Conservation (phyloP, 2,329 filamentous ascomycete genomes). For the Blastomyces parvus region DNA sequence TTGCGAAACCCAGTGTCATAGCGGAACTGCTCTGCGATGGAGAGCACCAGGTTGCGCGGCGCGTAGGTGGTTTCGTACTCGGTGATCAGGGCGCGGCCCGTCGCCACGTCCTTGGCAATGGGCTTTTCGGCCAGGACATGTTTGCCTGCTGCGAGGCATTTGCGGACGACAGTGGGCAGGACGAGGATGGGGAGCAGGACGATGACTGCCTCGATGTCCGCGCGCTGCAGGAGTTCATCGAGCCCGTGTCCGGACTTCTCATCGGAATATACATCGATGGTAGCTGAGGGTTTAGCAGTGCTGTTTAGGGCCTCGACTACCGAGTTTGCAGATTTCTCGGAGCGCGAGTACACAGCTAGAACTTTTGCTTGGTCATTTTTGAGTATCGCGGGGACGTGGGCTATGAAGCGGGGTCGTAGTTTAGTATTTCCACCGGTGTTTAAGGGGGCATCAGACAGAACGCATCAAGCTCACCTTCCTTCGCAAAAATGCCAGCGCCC, state of each 20-base stretch:
- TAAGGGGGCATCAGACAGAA: background rate
- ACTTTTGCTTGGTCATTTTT: constrained; percentile 37
- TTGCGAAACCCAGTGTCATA: constrained; percentile 42
- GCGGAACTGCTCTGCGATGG: constrained; percentile 50
- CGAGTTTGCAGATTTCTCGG: constrained; percentile 43
- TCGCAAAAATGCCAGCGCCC: constrained; percentile 36
- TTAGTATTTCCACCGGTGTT: background rate
- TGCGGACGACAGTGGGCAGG: constrained; percentile 44
- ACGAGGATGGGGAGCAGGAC: constrained; percentile 46
- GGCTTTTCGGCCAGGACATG: constrained; percentile 51
- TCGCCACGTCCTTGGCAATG: constrained; percentile 46
- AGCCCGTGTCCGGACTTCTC: constrained; percentile 37
- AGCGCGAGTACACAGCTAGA: constrained; percentile 52
- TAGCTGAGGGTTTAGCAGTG: constrained; percentile 22
- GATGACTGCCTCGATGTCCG: constrained; percentile 43
- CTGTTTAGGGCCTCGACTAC: constrained; percentile 23
- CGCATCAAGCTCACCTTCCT: constrained; percentile 29
- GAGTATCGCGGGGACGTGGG: constrained; percentile 39
- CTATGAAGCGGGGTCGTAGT: constrained; percentile 20
- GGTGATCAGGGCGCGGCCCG: constrained; percentile 41
- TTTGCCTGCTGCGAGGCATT: constrained; percentile 43
- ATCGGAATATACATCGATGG: constrained; percentile 48
- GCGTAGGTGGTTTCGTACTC: constrained; percentile 42
- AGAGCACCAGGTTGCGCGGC: constrained; percentile 33
- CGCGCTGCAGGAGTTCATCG: constrained; percentile 38